Conservation (phyloP, 495 filamentous ascomycete genomes). For the Penicillium odoratum region DNA sequence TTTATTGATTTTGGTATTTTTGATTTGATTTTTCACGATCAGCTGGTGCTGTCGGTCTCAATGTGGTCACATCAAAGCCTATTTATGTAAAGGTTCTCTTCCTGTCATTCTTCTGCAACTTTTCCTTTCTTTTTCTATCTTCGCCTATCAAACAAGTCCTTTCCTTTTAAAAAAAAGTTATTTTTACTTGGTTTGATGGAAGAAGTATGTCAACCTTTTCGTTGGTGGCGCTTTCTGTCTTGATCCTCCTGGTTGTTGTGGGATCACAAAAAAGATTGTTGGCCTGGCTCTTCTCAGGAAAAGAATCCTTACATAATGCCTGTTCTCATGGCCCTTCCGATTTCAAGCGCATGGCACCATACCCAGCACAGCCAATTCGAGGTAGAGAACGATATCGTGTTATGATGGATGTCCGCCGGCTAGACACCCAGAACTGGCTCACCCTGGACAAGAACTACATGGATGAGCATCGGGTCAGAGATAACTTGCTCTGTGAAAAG, state of each 20-base stretch:
- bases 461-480: conserved; percentile 47
- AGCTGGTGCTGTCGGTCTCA: conserved; percentile 5
- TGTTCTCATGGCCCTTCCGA: conserved; percentile 23
- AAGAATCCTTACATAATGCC: conserved; percentile 13
- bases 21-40: conserved; percentile 18
- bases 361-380: conserved; percentile 46
- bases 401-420: conserved; percentile 56
- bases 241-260: conserved; percentile 45
- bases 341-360: conserved; percentile 41
- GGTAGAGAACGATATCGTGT: conserved; percentile 48
- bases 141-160: conserved; percentile 8
- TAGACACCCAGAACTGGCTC: conserved; percentile 55
- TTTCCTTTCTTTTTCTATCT: conserved; percentile 9
- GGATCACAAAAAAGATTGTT: conserved; percentile 40
- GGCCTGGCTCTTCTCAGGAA: conserved; percentile 17
- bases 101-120: not conserved
- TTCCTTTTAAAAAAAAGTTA: not conserved
- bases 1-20: conserved; percentile 1
- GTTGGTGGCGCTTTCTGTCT: conserved; percentile 36
- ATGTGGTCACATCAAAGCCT: not conserved
- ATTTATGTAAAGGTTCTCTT: conserved; percentile 9
- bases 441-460: conserved; percentile 54
- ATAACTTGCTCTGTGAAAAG: conserved; percentile 41
- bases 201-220: conserved; percentile 36
- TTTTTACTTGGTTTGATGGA: conserved; percentile 9